Evolutionary conservation across 2,329 filamentous ascomycete genomes (phyloP).

Genomic region (Dactylonectria macrodidyma): DNA sequence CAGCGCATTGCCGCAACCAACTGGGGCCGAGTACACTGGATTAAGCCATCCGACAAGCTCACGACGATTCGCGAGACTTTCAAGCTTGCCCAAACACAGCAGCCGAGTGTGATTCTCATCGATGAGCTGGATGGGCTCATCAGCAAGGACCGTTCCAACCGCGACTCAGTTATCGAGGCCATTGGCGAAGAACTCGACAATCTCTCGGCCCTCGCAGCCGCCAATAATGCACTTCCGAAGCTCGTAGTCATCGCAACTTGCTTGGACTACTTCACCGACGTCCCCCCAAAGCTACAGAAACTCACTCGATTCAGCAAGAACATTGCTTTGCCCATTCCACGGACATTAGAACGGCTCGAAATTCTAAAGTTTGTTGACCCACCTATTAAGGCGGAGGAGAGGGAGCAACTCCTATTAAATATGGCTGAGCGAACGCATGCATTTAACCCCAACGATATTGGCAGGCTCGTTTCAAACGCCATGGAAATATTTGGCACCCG

Average conservation of each 20-base stretch:
- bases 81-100: conserved; percentile 74
- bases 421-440: conserved; percentile 87
- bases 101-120: conserved; percentile 85
- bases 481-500: conserved; percentile 47
- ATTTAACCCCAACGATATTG: conserved; percentile 85
- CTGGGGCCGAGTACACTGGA: conserved; percentile 79
- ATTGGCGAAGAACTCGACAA: conserved; percentile 70
- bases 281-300: conserved; percentile 79
- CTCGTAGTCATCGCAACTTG: conserved; percentile 85
- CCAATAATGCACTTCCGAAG: conserved; percentile 60
- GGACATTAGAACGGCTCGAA: conserved; percentile 77
- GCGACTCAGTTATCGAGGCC: conserved; percentile 64
- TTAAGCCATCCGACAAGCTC: conserved; percentile 71
- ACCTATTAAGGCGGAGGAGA: conserved; percentile 62
- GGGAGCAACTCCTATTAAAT: conserved; percentile 67
- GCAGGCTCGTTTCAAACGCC: conserved; percentile 67
- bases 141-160: conserved; percentile 69
- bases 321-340: conserved; percentile 84
- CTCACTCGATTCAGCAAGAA: conserved; percentile 76
- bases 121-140: conserved; percentile 83
- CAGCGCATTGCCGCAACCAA: conserved; percentile 75
- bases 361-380: conserved; percentile 77
- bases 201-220: conserved; percentile 59
- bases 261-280: conserved; percentile 76
- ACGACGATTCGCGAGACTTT: conserved; percentile 77